phyloP scores from a whole-genome alignment of 1,284 basidiomycete genomes.

The Termitomyces sp. region DNA sequence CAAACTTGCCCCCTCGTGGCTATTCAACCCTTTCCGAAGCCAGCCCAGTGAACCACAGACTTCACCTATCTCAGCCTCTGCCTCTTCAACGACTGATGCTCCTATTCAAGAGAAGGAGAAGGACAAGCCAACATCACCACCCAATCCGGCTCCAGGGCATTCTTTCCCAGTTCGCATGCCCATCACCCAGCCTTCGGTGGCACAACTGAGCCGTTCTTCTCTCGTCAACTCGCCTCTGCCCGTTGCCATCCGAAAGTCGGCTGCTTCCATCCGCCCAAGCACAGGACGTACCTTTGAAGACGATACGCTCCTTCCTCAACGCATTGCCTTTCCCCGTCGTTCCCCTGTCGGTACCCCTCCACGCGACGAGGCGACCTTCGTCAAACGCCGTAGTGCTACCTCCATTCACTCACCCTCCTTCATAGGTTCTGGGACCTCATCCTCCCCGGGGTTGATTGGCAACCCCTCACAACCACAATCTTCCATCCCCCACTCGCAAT shows the following conservation, averaged over 20 bases:
- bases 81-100: conserved; percentile 25
- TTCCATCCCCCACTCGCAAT: conserved; percentile 53
- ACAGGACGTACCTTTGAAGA: conserved; percentile 54
- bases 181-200: conserved; percentile 21
- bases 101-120: conserved; percentile 21
- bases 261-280: conserved; percentile 32
- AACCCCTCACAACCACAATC: conserved; percentile 64
- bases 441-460: conserved; percentile 43
- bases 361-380: conserved; percentile 51
- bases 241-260: conserved; percentile 48
- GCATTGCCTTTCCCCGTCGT: conserved; percentile 38
- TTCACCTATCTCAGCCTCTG: conserved; percentile 46
- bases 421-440: conserved; percentile 28
- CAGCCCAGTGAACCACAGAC: conserved; percentile 57
- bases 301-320: conserved; percentile 37
- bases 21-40: conserved; percentile 69
- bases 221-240: conserved; percentile 36
- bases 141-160: conserved; percentile 15
- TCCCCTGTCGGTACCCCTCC: conserved; percentile 67
- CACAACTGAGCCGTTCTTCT: conserved; percentile 26
- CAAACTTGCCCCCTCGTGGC: conserved; percentile 66
- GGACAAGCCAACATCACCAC: background rate
- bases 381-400: conserved; percentile 49
- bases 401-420: conserved; percentile 38
- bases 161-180: conserved; percentile 29